Evolutionary conservation across 1,284 basidiomycete species (phyloP), one percentile per base, ranked within the genome.

Genomic region (Melampsora medusae): DNA sequence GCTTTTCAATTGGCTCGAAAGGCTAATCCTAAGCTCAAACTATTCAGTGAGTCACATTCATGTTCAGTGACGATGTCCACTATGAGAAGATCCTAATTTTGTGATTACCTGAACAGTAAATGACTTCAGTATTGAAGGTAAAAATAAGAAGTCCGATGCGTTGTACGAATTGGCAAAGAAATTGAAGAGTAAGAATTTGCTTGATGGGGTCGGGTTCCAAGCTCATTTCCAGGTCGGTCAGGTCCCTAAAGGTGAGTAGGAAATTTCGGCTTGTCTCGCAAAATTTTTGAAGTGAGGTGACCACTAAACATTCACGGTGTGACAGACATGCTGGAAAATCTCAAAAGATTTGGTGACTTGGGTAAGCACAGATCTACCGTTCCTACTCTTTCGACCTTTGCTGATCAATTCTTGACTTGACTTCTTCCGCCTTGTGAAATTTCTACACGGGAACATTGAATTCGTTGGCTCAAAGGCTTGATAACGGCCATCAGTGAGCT

Each of bases 171-270:
- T 56, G 19, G 53, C 53, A 28, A 56, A 56, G 16, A 56, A 56
- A 28, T 22, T 56, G 19, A 56, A 56, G 25, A 28, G 25, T n/a
- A 22, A 22, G 25, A 28, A 28, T 2, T 22, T 56, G 22, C 53
- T 56, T n/a, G 53, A 56, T 56, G 53, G 53, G 16, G 25, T 56
- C 25, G 53, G 53, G 2, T 56, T 56, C 25, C 53, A 67, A 56
- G 19, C n/a, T 56, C 53, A 56, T 56, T 28, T 56, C n/a, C 5
- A 7, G 2, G n/a, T 56, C 17, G 53, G 53, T 22, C 53, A 56
- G 25, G 53, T 56, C 22, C 53, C 53, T 22, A 9, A n/a, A 7
- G 53, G 53, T 56, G 19, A 56, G 53, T 22, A 56, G 17, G 14
- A 28, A 56, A 56, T 22, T 14, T 22, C 4, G 16, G 25, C 25